Evolutionary conservation across 1,284 basidiomycete genomes (phyloP).

Genomic region (Ustanciosporium gigantosporum): DNA sequence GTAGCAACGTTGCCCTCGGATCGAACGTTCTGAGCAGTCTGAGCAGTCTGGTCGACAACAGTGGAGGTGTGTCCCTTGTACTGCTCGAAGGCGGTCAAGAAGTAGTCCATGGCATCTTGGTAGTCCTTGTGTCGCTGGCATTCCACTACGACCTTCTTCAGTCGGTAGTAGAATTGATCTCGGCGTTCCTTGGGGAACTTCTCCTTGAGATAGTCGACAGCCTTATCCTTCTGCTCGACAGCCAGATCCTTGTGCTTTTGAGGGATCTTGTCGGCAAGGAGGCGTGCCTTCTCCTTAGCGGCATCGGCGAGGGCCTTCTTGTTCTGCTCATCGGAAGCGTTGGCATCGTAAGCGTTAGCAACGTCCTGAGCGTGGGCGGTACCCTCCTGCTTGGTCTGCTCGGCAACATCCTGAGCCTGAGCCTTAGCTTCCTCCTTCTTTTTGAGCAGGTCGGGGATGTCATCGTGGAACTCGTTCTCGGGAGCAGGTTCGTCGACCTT

Average conservation of each 20-base stretch:
- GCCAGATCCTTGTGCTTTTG: conserved; percentile 56
- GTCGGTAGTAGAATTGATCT: conserved; percentile 77
- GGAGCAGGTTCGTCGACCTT: conserved; percentile 70
- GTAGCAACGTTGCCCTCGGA: conserved; percentile 65
- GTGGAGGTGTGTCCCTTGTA: conserved; percentile 73
- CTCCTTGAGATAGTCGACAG: conserved; percentile 70
- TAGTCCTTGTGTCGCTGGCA: conserved; percentile 91
- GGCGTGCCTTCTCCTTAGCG: conserved; percentile 63
- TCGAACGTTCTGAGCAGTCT: conserved; percentile 65
- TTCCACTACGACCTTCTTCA: conserved; percentile 86
- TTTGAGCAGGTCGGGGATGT: conserved; percentile 63
- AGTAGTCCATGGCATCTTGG: conserved; percentile 67
- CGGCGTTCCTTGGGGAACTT: conserved; percentile 85
- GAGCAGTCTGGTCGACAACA: conserved; percentile 64
- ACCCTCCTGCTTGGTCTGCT: conserved; percentile 38
- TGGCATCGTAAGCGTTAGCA: conserved; percentile 49
- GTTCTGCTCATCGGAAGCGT: conserved; percentile 61
- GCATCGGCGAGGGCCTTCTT: conserved; percentile 61
- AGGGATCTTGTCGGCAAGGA: conserved; percentile 57
- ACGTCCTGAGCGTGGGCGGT: conserved; percentile 37
- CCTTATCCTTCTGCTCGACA: conserved; percentile 52
- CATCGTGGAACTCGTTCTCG: conserved; percentile 62
- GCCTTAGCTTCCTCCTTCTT: conserved; percentile 54
- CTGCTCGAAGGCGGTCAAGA: conserved; percentile 64
- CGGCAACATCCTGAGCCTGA: conserved; percentile 37